Evolutionary conservation across 116 monocot species (phyloP), one percentile per base, ranked within the genome.

Genomic region (Phalaenopsis hybrid): DNA sequence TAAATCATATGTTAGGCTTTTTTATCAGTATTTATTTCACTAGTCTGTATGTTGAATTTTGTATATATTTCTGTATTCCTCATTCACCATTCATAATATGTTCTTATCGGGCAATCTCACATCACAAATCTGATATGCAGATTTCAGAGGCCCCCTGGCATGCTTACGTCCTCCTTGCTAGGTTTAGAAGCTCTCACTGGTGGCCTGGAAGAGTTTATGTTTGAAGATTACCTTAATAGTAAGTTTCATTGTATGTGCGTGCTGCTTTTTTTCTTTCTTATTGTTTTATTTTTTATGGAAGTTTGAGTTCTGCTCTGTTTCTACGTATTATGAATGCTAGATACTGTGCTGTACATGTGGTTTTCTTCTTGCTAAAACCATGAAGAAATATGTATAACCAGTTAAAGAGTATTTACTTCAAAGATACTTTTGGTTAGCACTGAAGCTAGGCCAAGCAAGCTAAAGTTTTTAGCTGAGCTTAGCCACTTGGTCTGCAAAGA

Each of bases 171-270:
- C n/a, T 96, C 95, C 51, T 90, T 96, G 95, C 73, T 93, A 44
- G 95, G 95, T 68, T 84, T 87, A 44, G 93, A 96, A 83, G 93
- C 85, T 50, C 88, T 96, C 44, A 91, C 90, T 34, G 93, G 95
- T 81, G 81, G 82, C 74, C 86, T 93, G 85, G 93, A 96, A 83
- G 88, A 91, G 81, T 96, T 96, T 74, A 90, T 85, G 4, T 85
- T 96, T 87, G 93, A 96, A 78, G 95, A 96, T 90, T 96, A 93
- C 77, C 86, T 96, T 52, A 93, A 91, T 69, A 63, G 95, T 93
- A 88, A 84, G 57, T 44, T 2, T 49, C 20, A 45, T 10, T 6
- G 59, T 65, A n/a, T 55, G 20, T 74, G 15, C 41, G 1, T 73
- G 12, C 3, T 73, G 4, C 31, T 41, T 23, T 6, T 65, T 23